A percentile compares a stretch with the other conserved stretches of the same genome.
phyloP scores from a whole-genome alignment of 1,284 basidiomycete genomes.

The Ganoderma multipileum region DNA sequence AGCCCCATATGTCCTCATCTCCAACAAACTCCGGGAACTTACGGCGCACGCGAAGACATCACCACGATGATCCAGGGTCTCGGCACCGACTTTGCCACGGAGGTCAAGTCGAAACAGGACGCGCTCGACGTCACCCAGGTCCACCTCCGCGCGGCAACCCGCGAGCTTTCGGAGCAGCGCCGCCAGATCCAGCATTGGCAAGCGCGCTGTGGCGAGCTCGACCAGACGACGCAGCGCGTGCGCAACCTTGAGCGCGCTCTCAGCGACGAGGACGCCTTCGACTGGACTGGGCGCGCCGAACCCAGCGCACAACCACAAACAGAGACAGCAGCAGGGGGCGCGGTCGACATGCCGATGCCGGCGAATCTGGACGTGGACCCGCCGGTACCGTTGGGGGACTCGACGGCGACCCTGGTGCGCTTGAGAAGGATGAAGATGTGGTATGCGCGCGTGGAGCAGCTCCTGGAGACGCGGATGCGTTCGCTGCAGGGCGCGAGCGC shows the following conservation, averaged over 20 bases:
- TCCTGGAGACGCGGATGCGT: slow-evolving; percentile 75
- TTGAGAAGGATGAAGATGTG: slow-evolving; percentile 81
- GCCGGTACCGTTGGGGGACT: slow-evolving; percentile 66
- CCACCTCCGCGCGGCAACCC: slow-evolving; percentile 88
- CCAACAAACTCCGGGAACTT: not conserved
- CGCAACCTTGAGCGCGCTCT: slow-evolving; percentile 84
- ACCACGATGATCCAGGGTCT: slow-evolving; percentile 83
- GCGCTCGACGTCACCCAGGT: slow-evolving; percentile 86
- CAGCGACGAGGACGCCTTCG: slow-evolving; percentile 78
- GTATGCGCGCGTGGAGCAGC: slow-evolving; percentile 79
- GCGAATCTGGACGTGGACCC: slow-evolving; percentile 72
- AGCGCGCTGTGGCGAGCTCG: slow-evolving; percentile 73
- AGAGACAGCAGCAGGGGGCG: slow-evolving; percentile 49
- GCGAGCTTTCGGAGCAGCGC: slow-evolving; percentile 89
- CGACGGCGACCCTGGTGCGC: slow-evolving; percentile 66
- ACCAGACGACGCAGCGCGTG: slow-evolving; percentile 78
- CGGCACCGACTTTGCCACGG: slow-evolving; percentile 80
- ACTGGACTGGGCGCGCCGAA: slow-evolving; percentile 88
- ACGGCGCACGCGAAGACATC: slow-evolving; percentile 65
- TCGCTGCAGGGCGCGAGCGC: slow-evolving; percentile 81
- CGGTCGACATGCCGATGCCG: slow-evolving; percentile 64
- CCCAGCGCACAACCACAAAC: slow-evolving; percentile 45
- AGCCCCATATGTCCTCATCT: slow-evolving; percentile 24
- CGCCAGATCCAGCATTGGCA: slow-evolving; percentile 84
- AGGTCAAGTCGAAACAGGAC: slow-evolving; percentile 89